Base-by-base conservation (phyloP, 2,329 filamentous ascomycete genomes). In the Cryphonectria carpinicola region DNA sequence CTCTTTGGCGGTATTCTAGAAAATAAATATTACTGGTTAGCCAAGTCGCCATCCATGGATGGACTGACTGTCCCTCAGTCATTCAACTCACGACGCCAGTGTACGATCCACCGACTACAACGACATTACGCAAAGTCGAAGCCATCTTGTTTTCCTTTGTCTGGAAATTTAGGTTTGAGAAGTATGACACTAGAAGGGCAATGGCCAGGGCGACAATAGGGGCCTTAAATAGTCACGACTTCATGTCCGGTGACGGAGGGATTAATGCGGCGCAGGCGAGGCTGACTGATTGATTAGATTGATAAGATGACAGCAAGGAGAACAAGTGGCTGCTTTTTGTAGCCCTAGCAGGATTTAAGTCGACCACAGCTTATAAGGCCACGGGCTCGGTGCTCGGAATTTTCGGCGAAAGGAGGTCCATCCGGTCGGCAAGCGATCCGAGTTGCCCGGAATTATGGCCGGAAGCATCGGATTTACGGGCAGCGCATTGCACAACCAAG, bases 31-130 rank as follows among this genome's bases (percentile, higher is more conserved):
- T 13, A 14, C 14, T 25, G 35, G 35, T 39, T 25, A 64, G 41
- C 22, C 10, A 46, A 46, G 39, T 19, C 8, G 8, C n/a, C 2
- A 32, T 32, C 32, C 7, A 60, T 32, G 19, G 5, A 32, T 32
- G 32, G 32, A 32, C 32, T 32, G 32, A 67, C 6, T 17, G 28
- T 32, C 28, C 62, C 8, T 39, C 14, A 13, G 28, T 22, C n/a
- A 32, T 10, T n/a, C 2, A n/a, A 58, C 75, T 74, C 43, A 82
- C 79, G 70, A 80, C 76, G 1, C 84, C 84, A 2, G 82, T 83
- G 68, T 84, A 86, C 1, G 83, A 85, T 8, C 80, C 84, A 37
- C 84, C 84, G n/a, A 86, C 76, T 1, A 84, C 78, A 25, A 85
- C 78, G 41, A 85, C 77, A 41, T 82, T 83, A 49, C 78, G 80